Evolutionary conservation across 1,139 yeast genomes (phyloP), one percentile per base, ranked within the genome.

Genomic region (Arxiozyma slooffiae): DNA sequence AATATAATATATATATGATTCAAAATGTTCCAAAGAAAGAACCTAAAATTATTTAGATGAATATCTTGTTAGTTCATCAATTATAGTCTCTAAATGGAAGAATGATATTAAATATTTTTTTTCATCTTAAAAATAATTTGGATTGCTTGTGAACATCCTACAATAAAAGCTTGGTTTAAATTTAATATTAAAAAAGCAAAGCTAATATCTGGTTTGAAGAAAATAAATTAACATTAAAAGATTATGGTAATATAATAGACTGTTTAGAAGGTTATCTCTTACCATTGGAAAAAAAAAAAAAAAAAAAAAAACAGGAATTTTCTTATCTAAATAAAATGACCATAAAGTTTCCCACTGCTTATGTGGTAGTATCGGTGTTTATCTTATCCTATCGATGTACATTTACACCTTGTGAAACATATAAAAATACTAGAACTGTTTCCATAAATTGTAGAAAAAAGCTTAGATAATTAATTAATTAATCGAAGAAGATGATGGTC

Each of bases 381-480:
- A 87, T 89, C 47, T 68, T 85, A 14, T 43, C 80, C 1, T 85
- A 92, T 58, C 96, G 88, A 66, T 39, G 83, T 8, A 73, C 80
- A 40, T 71, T 89, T 30, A 88, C 90, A 96, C 97, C 97, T 7
- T 70, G 63, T 23, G 77, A 79, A 47, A 81, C 90, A 1, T 86
- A 86, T 68, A 84, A 84, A 62, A 82, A 90, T 0, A 71, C 80
- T 41, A 87, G 82, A 1, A 76, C 80, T 0, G 74, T 83, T 51
- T 85, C n/a, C 85, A 23, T 80, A 82, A 59, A 74, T 83, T 49
- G 80, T 81, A 7, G 82, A 81, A 60, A 83, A 83, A 48, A 87
- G 86, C 17, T 73, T 82, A 24, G 88, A 83, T 67, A 87, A 82
- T 66, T 47, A 72, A 71, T 9, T 60, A 63, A 38, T 41, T 66